Percentiles rank a stretch among this genome's conserved stretches.
Conservation (phyloP, 2,329 filamentous ascomycete genomes). For the Penicillium sp. region DNA sequence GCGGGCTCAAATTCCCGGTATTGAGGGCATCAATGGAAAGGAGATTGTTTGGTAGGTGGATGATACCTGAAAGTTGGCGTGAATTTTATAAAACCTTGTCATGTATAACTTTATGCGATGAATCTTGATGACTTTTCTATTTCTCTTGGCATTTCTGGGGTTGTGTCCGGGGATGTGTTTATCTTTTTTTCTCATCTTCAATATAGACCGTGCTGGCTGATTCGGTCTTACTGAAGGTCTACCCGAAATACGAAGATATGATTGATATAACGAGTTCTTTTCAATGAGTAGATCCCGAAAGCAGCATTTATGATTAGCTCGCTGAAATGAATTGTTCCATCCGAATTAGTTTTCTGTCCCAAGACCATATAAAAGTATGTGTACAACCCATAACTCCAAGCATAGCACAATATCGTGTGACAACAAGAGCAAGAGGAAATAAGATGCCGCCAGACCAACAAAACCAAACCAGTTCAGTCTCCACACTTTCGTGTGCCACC, state of each 20-base stretch:
- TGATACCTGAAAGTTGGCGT: neutral
- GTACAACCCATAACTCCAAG: neutral
- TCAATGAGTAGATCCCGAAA: neutral
- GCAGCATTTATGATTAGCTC: neutral
- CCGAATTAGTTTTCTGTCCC: neutral
- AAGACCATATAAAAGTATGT: neutral
- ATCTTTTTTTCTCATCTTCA: neutral
- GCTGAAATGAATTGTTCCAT: neutral
- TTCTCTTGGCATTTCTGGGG: neutral
- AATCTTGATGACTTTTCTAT: conserved; percentile 12
- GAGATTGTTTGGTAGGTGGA: conserved; percentile 34
- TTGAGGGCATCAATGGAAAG: conserved; percentile 39
- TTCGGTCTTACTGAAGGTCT: conserved; percentile 10
- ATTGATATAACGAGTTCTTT: neutral
- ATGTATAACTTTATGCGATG: conserved; percentile 18
- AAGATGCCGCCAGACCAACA: neutral
- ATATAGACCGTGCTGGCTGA: conserved; percentile 1
- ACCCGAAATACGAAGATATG: conserved; percentile 13
- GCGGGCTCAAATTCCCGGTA: conserved; percentile 35
- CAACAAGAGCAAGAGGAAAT: neutral
- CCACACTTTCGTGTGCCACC: neutral
- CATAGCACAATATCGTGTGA: neutral
- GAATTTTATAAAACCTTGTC: neutral
- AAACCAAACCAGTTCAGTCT: neutral
- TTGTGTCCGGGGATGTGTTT: neutral